Conservation (phyloP, 2,329 filamentous ascomycete genomes). For the Phoma sp. region DNA sequence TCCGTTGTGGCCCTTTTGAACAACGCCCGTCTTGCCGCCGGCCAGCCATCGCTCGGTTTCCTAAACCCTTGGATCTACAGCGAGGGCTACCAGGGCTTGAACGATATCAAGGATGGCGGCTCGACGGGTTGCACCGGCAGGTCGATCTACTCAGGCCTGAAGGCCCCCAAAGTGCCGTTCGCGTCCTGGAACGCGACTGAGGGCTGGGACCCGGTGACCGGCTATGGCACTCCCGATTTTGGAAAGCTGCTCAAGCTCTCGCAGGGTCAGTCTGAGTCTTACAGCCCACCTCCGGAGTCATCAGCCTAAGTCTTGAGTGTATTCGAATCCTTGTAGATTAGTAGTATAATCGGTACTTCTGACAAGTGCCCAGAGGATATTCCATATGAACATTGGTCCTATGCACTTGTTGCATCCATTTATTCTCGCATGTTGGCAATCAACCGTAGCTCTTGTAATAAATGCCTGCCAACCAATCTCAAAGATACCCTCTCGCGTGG, state of each 20-base stretch:
- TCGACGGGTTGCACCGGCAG: constrained; percentile 54
- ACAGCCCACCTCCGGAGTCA: constrained; percentile 11
- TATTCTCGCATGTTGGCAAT: too few relatives aligned
- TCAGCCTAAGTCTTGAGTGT: too few relatives aligned
- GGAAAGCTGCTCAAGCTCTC: constrained; percentile 39
- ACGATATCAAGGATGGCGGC: constrained; percentile 56
- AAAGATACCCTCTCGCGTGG: too few relatives aligned
- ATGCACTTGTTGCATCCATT: too few relatives aligned
- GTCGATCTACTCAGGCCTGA: constrained; percentile 46
- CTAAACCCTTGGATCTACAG: constrained; percentile 53
- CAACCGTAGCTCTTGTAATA: too few relatives aligned
- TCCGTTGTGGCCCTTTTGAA: constrained; percentile 48
- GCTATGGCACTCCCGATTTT: constrained; percentile 48
- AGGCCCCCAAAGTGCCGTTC: constrained; percentile 50
- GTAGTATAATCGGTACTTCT: not conserved
- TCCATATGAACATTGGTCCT: too few relatives aligned
- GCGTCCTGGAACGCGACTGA: constrained; percentile 59
- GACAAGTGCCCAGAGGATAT: too few relatives aligned
- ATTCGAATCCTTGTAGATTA: not conserved
- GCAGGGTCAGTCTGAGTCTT: constrained; percentile 24
- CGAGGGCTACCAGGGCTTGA: constrained; percentile 52
- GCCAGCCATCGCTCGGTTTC: constrained; percentile 46
- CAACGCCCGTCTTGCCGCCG: constrained; percentile 45
- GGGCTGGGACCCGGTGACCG: constrained; percentile 60
- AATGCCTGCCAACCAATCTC: too few relatives aligned